phyloP scores from a whole-genome alignment of 345 rosid genomes.

The Atalantia buxifolia region DNA sequence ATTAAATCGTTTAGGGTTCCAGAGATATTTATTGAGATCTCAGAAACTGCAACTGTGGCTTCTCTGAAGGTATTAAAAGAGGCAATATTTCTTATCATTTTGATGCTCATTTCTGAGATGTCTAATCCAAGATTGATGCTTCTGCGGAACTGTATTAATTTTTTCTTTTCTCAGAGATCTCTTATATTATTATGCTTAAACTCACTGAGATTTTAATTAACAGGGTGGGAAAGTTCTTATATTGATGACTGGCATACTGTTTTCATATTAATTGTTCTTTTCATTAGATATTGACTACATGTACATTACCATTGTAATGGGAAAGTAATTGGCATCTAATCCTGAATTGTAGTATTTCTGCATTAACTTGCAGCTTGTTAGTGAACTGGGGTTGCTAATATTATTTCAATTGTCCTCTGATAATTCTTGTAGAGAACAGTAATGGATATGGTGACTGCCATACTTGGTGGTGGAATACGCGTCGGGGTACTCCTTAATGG shows the following conservation, averaged over 20 bases:
- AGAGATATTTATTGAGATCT: slow-evolving; percentile 82
- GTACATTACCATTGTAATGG: too few relatives aligned
- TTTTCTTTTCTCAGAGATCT: not conserved
- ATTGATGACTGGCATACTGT: not conserved
- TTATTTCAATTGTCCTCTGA: not conserved
- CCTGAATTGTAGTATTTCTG: not conserved
- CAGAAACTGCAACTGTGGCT: slow-evolving; percentile 79
- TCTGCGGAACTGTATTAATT: not conserved
- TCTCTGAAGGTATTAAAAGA: slow-evolving; percentile 66
- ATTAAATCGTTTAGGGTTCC: slow-evolving; percentile 88
- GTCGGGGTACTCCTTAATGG: slow-evolving; percentile 84
- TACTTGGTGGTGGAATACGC: slow-evolving; percentile 69
- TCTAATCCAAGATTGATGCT: not conserved
- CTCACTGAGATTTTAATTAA: not conserved
- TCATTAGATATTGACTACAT: not conserved
- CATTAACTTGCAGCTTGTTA: not conserved
- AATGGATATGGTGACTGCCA: slow-evolving; percentile 73
- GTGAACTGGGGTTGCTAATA: slow-evolving; percentile 5
- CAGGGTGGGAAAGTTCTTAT: not conserved
- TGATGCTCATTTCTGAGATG: not conserved
- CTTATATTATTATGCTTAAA: not conserved
- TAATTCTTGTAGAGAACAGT: slow-evolving; percentile 58
- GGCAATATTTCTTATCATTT: not conserved
- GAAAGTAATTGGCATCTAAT: not conserved
- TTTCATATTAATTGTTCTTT: not conserved